These are phyloP conservation scores for Cyclotella baltica DNA, from an alignment of 108 stramenopile species.

Conservation along the genomic window DNA sequence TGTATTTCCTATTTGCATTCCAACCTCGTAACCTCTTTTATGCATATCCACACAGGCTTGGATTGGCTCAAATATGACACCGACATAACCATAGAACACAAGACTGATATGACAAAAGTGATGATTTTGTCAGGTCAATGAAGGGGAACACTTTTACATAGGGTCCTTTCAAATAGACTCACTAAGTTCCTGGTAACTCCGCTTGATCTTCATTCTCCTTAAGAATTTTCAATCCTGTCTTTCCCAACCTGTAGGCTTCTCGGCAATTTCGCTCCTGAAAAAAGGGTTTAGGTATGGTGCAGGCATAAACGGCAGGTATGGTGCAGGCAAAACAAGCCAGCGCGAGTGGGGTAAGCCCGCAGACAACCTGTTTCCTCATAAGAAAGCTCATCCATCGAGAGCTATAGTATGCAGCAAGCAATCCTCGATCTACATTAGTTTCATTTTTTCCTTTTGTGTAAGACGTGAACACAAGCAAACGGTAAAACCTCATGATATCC, in stretches of 20 bases:
- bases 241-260: constrained; percentile 22
- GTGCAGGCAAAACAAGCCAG: not conserved
- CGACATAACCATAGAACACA: constrained; percentile 16
- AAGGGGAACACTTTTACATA: too few relatives aligned
- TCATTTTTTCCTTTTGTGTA: constrained; percentile 3
- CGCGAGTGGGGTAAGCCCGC: constrained; percentile 29
- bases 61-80: constrained; percentile 18
- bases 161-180: not conserved
- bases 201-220: constrained; percentile 7
- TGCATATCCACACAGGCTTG: constrained; percentile 30
- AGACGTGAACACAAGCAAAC: constrained; percentile 1
- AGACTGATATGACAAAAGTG: not conserved
- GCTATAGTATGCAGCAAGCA: not conserved
- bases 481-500: constrained; percentile 33
- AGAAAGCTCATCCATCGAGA: constrained; percentile 8
- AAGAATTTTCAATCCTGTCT: constrained; percentile 11
- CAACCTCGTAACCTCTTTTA: constrained; percentile 28
- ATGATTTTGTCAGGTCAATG: not conserved
- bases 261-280: not conserved
- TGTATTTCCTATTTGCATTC: constrained; percentile 32
- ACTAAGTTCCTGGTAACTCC: not conserved
- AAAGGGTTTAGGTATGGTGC: too few relatives aligned
- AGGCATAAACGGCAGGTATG: not conserved
- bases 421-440: not conserved
- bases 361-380: constrained; percentile 20